Evolutionary conservation across 2,329 filamentous ascomycete genomes (phyloP).

Genomic region (Nothomitra cinnamomea): DNA sequence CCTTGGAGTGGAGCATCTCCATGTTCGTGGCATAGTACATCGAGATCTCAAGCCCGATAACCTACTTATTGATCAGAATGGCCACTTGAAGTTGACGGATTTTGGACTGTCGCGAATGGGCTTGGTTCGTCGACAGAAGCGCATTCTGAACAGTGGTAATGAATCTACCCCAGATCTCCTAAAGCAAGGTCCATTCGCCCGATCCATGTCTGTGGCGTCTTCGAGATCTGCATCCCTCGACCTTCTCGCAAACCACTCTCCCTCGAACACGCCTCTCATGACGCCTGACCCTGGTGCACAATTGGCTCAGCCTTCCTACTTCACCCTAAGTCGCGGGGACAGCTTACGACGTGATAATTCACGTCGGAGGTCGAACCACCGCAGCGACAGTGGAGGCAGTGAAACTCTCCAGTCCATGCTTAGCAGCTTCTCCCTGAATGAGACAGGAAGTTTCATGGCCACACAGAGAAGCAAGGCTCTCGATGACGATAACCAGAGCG

Average conservation of each 20-base stretch:
- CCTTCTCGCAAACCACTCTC: slow-evolving; percentile 63
- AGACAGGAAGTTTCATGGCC: slow-evolving; percentile 19
- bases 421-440: slow-evolving; percentile 57
- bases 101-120: slow-evolving; percentile 97
- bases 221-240: slow-evolving; percentile 91
- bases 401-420: slow-evolving; percentile 75
- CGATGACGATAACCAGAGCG: slow-evolving; percentile 50
- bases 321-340: slow-evolving; percentile 51
- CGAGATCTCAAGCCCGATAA: slow-evolving; percentile 96
- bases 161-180: slow-evolving; percentile 86
- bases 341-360: slow-evolving; percentile 42
- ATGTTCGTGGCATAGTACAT: slow-evolving; percentile 88
- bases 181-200: slow-evolving; percentile 79
- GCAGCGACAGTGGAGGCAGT: slow-evolving; percentile 85
- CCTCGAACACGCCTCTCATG: slow-evolving; percentile 70
- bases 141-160: slow-evolving; percentile 59
- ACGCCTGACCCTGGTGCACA: slow-evolving; percentile 55
- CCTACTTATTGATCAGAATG: slow-evolving; percentile 87
- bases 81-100: slow-evolving; percentile 91
- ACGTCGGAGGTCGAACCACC: slow-evolving; percentile 56
- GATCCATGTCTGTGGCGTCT: slow-evolving; percentile 69
- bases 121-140: slow-evolving; percentile 87
- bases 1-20: slow-evolving; percentile 89
- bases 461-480: background rate
- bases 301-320: slow-evolving; percentile 80